Percentiles rank a stretch among this genome's conserved stretches.
Evolutionary conservation across 2,329 filamentous ascomycete genomes (phyloP).

Genomic region (Alternaria burnsii): DNA sequence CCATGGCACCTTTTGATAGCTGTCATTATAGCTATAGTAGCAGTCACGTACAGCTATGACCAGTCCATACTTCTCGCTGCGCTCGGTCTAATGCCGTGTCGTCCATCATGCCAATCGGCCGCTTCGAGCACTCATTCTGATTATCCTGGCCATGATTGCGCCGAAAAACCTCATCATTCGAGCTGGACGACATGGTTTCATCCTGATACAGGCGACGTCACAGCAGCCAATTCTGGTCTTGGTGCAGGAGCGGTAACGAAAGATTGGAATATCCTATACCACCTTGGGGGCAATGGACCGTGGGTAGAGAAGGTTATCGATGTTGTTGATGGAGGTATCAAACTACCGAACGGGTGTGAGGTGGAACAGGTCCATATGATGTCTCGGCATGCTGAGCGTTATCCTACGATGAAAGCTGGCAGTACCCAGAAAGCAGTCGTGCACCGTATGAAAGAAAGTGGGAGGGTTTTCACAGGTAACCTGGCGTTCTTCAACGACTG

Average conservation of each 20-base stretch:
- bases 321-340: slow-evolving; percentile 52
- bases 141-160: slow-evolving; percentile 36
- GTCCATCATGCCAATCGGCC: slow-evolving; percentile 4
- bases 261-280: slow-evolving; percentile 61
- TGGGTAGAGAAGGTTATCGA: slow-evolving; percentile 62
- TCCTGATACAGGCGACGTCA: slow-evolving; percentile 32
- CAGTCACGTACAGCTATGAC: not conserved
- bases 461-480: slow-evolving; percentile 57
- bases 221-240: slow-evolving; percentile 15
- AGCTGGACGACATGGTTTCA: slow-evolving; percentile 50
- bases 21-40: slow-evolving; percentile 11
- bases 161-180: slow-evolving; percentile 43
- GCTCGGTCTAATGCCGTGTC: slow-evolving; percentile 8
- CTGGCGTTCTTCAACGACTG: slow-evolving; percentile 64
- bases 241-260: slow-evolving; percentile 39
- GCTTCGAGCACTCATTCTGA: slow-evolving; percentile 18
- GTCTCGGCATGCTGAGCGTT: slow-evolving; percentile 66
- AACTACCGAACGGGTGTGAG: slow-evolving; percentile 58
- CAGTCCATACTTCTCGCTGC: not conserved
- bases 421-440: slow-evolving; percentile 60
- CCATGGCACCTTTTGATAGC: not conserved
- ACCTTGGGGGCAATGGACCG: slow-evolving; percentile 64
- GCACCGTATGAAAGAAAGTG: slow-evolving; percentile 55
- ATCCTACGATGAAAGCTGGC: slow-evolving; percentile 62
- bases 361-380: slow-evolving; percentile 69